A percentile compares a stretch with the other conserved stretches of the same genome.
Evolutionary conservation across 257 asterid species (phyloP).

Genomic region (Euphrasia confusa): DNA sequence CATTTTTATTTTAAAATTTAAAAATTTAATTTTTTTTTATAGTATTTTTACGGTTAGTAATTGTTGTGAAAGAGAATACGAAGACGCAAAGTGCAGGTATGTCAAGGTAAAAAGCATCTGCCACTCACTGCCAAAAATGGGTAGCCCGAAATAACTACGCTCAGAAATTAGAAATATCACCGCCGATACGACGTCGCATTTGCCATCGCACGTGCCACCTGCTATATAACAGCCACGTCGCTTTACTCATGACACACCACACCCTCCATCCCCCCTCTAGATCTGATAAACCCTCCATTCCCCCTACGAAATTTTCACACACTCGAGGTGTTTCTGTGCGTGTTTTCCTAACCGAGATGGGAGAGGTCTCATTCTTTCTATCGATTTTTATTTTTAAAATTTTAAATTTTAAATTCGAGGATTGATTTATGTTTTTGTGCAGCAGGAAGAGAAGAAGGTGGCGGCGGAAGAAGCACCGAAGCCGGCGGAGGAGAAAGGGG

Average conservation of each 20-base stretch:
- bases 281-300: constrained; percentile 22
- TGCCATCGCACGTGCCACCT: constrained; percentile 29
- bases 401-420: background rate
- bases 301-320: background rate
- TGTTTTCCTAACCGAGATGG: constrained; percentile 23
- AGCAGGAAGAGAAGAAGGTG: constrained; percentile 55
- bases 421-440: background rate
- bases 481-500: background rate
- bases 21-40: no score
- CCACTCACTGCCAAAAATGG: constrained; percentile 20
- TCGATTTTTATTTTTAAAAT: background rate
- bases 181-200: constrained; percentile 26
- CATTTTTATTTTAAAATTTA: no score
- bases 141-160: constrained; percentile 16
- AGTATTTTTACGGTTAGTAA: no score
- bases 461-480: constrained; percentile 8
- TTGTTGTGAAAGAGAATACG: no score
- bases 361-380: constrained; percentile 27
- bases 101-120: constrained; percentile 7
- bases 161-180: constrained; percentile 9
- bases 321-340: constrained; percentile 15
- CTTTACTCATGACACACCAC: constrained; percentile 18
- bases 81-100: no score
- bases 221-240: constrained; percentile 28
- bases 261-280: background rate